Base-by-base conservation (phyloP, 2,329 filamentous ascomycete species). In the Cephalotrichum gorgonifer region DNA sequence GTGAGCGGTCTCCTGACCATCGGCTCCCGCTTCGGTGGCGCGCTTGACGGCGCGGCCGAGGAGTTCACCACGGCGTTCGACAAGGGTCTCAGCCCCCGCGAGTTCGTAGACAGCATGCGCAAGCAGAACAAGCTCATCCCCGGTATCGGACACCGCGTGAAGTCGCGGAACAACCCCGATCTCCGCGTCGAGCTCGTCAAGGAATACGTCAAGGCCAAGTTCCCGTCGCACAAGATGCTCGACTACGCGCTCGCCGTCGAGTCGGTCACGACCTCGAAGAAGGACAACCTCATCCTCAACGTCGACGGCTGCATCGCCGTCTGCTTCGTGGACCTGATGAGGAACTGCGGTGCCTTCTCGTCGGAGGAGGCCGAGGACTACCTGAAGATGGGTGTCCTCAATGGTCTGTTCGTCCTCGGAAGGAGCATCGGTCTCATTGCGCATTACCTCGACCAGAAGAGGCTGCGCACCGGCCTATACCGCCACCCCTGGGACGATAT, bases 71-170 rank as follows among this genome's bases (percentile, higher is more conserved):
- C 89, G 73, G 93, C 93, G 52, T 95, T 91, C 61, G 93, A 98
- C 79, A 96, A 95, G 83, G 90, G 89, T 63, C 84, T 97, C 58
- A 94, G 86, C 76, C 93, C 93, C 53, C 90, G 93, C 79, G 93
- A 98, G 73, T 98, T 98, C 62, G 93, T 98, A 57, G 93, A 98
- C 76, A 87, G 78, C 60, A 97, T 97, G 91, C 84, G 93, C 72
- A 98, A 97, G 79, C 88, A 93, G 74, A 98, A 98, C 85, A 98
- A 97, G 81, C 89, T 98, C 61, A 97, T 98, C 61, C 93, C 93
- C 55, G 93, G 93, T 78, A 98, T 98, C 62, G 93, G 93, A 60
- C 93, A 98, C 81, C 88, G 90, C 72, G 88, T 98, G 79, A 98
- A 98, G 83, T 98, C 93, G 58, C 86, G 93, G 63, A 96, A 97